Percentiles rank a stretch among this genome's conserved stretches.
Evolutionary conservation across 2,329 filamentous ascomycete species (phyloP).

Genomic region (Westerdykella aurantiaca): DNA sequence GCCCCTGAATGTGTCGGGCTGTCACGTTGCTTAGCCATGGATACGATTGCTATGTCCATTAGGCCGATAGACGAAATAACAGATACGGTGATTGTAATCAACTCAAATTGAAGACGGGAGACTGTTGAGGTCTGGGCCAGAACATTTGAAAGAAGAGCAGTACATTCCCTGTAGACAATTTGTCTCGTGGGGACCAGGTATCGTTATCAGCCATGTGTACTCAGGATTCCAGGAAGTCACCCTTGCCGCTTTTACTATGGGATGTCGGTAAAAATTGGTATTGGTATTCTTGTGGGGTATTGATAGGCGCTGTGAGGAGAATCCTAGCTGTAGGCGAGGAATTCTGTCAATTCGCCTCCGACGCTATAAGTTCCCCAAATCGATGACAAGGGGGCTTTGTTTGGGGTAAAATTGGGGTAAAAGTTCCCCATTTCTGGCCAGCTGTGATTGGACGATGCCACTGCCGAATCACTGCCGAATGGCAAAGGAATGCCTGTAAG

Average conservation of each 20-base stretch:
- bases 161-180: constrained; percentile 1
- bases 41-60: not conserved
- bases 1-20: not conserved
- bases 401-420: not conserved
- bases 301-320: not conserved
- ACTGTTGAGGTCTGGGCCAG: constrained; percentile 2
- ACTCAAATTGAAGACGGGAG: not conserved
- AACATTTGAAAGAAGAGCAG: not conserved
- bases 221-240: not conserved
- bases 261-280: constrained; percentile 1
- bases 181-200: too few relatives aligned
- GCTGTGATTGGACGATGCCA: not conserved
- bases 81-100: constrained; percentile 3
- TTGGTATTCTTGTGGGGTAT: too few relatives aligned
- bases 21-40: constrained; percentile 1
- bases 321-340: not conserved
- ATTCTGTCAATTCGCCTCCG: not conserved
- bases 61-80: constrained; percentile 2
- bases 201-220: too few relatives aligned
- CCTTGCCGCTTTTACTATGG: constrained; percentile 5
- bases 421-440: not conserved
- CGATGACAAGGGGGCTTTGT: not conserved
- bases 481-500: not conserved
- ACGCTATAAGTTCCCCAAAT: not conserved
- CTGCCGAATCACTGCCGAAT: not conserved